Evolutionary conservation across 495 filamentous ascomycete species (phyloP), one percentile per base, ranked within the genome.

Genomic region (Jackrogersella multiformis): DNA sequence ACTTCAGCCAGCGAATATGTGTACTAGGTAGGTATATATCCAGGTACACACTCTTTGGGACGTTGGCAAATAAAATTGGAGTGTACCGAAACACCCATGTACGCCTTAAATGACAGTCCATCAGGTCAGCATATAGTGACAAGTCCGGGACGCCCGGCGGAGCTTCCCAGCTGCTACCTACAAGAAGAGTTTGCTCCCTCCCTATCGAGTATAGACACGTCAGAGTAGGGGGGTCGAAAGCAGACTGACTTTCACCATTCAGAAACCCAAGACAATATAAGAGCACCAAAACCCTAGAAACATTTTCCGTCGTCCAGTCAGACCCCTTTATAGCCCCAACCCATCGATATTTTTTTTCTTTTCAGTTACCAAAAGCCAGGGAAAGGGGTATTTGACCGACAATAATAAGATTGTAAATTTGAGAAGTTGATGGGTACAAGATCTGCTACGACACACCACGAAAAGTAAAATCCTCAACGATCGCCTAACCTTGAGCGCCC

Each of bases 121-220:
- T 60, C n/a, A 28, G 34, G 16, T 66, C 46, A 38, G 38, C 56
- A 48, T 46, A 55, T 53, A n/a, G n/a, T n/a, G n/a, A 55, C 46
- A 39, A 21, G 46, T 56, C 20, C 28, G 32, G 34, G 30, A 30
- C 13, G 10, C 42, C n/a, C 41, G 49, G 28, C 0, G 26, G 44
- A 32, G 18, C 18, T 44, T 18, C 20, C 32, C 18, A 56, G 34
- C 5, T 23, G 13, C 52, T 48, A 38, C 54, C 38, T 61, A 44
- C 48, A 54, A 10, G 26, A 16, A 41, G 21, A 46, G 20, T 41
- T 48, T 18, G 12, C 30, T 36, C 23, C 24, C 46, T 66, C 46
- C 16, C 20, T 34, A 45, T 20, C 13, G 9, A 66, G 34, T 54
- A 26, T 46, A 55, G 39, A 55, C 48, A 56, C 39, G 56, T n/a